Base-by-base conservation (phyloP, 495 filamentous ascomycete species). In the Symbiotaphrina buchneri region DNA sequence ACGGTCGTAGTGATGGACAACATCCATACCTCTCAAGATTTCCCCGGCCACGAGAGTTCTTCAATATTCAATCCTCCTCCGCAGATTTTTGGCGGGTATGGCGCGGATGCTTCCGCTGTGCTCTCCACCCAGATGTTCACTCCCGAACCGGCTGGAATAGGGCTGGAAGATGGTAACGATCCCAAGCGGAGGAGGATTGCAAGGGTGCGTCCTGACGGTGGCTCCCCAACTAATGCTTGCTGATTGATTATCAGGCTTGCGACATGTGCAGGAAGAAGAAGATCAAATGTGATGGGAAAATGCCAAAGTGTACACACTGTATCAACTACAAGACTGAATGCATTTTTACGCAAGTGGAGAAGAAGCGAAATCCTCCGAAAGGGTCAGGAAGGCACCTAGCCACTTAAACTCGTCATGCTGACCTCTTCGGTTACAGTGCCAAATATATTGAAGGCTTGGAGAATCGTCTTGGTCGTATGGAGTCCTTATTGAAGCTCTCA, bases 221-320 rank as follows among this genome's bases (percentile, higher is more conserved):
- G 36, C 31, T 32, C 31, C 19, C 44, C 50, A 35, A 53, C 43
- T 36, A 35, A 28, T 21, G 19, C 15, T 6, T 10, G 7, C 37
- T 41, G 22, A 39, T 31, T 20, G 21, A 16, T 22, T 13, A 35
- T 23, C 48, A 85, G 79, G 87, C 87, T 30, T 97, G 87, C 59
- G 87, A 97, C 47, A 92, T 94, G 85, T 97, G 87, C 47, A 69
- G 87, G 39, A 94, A 93, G 56, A 97, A 95, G 61, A 97, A 97
- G 65, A 95, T 97, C 47, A 95, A 95, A 54, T 97, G 87, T 52
- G 90, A 97, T 47, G 87, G 87, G 31, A 92, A 90, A 53, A 70
- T 87, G 49, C 87, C 90, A 23, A 69, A 80, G 35, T 97, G 87
- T 52, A 82, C 81, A 10, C 90, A 97, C 52, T 97, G 87, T 48